Evolutionary conservation across 176 grass and related monocot genomes (phyloP), one percentile per base, ranked within the genome.

Genomic region (Areca catechu): DNA sequence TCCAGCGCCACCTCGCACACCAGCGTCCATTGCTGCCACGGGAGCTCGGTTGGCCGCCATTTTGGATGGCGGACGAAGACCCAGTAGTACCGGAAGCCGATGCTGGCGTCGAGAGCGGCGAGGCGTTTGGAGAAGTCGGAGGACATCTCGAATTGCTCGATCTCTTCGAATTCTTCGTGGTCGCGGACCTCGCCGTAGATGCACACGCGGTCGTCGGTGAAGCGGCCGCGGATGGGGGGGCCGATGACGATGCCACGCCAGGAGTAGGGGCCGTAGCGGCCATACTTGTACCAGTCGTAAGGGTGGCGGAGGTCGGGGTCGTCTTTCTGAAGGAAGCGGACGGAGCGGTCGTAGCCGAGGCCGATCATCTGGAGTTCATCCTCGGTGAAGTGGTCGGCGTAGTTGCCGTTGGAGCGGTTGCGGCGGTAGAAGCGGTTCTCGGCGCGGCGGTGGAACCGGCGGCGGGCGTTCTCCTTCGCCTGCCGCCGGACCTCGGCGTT

Each of bases 231-330:
- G 72, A 97, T 91, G 51, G 92, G 86, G 16, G 86, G 86, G 0
- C 86, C 92, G 2, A 97, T 83, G 22, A 91, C 86, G 76, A 97
- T 85, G 58, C 92, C 92, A 58, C 92, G 80, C 92, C 92, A 97
- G 60, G 84, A 86, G 72, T 84, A 97, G 59, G 92, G 86, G 1
- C 92, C 86, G 49, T 66, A 91, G 17, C 62, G 57, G 58, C 86
- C 92, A 53, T 91, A 97, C 75, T 83, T 88, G 92, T 91, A 90
- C 92, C 92, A 91, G 69, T 97, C 92, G 69, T 88, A 75, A 12
- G 66, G 86, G 54, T 97, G 92, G 49, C 68, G 92, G 60, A 97
- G 92, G 18, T 63, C 62, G 64, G 83, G 92, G 61, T 97, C 86
- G 50, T 97, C 80, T 37, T 88, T 77, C 19, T 80, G 80, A 83